Evolutionary conservation across 2,329 filamentous ascomycete species (phyloP), one percentile per base, ranked within the genome.

Genomic region (Cercospora sojina): DNA sequence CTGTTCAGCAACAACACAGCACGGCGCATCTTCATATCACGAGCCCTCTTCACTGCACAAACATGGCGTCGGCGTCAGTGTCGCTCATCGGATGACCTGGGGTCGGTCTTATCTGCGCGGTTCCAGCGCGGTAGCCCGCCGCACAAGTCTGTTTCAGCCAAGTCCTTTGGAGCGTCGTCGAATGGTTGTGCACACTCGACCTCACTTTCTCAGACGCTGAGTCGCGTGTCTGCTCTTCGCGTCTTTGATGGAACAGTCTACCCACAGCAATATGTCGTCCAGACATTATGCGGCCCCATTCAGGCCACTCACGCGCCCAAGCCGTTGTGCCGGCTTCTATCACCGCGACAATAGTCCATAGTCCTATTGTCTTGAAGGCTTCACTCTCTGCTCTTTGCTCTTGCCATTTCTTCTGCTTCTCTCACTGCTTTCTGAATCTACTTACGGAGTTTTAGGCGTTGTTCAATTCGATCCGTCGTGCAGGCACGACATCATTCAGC

Each of bases 111-210:
- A 7, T 55, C 51, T 55, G 23, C 25, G 25, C 23, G 51, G 51
- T 31, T 27, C 51, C 25, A 55, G 25, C 8, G 23, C 25, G 16
- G 25, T 13, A 18, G 31, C 57, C 27, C 35, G 32, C 32, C 32
- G 13, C 6, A n/a, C 55, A 10, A 8, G 1, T 43, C 27, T 59
- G 57, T 59, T 59, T 59, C 57, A 59, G 57, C 57, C 57, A 59
- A 59, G 57, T 35, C 57, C 35, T 10, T 3, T 7, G 7, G 6
- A 25, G 35, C 57, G 20, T 32, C 35, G 9, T 59, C 13, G 57
- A 59, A 41, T 59, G 57, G 57, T 20, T 25, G 27, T 35, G 57
- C 57, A 20, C 57, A 23, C 35, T 38, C 57, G 57, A 59, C 57
- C 5, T 59, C 57, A 59, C 31, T 2, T 59, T 18, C 43, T 49